Conservation (phyloP, 1,284 basidiomycete genomes). For the Schizophyllum commune region DNA sequence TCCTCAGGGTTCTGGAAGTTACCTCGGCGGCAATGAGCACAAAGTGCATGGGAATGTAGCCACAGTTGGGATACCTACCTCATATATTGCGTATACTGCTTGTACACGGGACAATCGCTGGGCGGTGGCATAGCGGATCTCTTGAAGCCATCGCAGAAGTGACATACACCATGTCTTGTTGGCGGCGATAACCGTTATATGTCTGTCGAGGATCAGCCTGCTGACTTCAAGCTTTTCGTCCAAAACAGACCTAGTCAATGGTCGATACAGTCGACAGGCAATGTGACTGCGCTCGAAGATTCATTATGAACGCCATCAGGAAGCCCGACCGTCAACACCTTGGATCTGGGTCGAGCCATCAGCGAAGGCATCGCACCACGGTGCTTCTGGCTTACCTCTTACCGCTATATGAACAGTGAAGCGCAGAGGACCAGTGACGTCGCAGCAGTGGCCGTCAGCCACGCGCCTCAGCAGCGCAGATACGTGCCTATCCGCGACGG, state of each 20-base stretch:
- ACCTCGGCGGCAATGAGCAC: neutral
- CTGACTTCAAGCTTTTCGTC: neutral
- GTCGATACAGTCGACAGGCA: neutral
- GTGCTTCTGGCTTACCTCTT: neutral
- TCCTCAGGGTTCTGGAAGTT: neutral
- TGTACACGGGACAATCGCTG: too few species aligned
- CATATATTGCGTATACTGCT: neutral
- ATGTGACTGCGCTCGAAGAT: neutral
- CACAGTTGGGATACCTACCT: neutral
- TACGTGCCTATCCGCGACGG: neutral
- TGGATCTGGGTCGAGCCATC: neutral
- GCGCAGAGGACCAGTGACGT: neutral
- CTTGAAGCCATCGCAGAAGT: too few species aligned
- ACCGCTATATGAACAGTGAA: neutral
- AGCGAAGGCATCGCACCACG: neutral
- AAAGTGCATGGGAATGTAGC: neutral
- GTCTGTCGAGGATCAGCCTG: neutral
- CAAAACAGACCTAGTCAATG: neutral
- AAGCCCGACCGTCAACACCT: neutral
- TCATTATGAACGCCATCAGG: neutral
- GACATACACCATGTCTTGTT: too few species aligned
- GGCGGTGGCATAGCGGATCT: too few species aligned
- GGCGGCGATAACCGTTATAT: too few species aligned
- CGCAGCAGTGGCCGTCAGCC: neutral
- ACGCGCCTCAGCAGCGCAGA: neutral